Percentiles rank a stretch among this genome's conserved stretches.
phyloP scores from a whole-genome alignment of 2,329 filamentous ascomycete genomes.

The Dothideomycetidae sp. region DNA sequence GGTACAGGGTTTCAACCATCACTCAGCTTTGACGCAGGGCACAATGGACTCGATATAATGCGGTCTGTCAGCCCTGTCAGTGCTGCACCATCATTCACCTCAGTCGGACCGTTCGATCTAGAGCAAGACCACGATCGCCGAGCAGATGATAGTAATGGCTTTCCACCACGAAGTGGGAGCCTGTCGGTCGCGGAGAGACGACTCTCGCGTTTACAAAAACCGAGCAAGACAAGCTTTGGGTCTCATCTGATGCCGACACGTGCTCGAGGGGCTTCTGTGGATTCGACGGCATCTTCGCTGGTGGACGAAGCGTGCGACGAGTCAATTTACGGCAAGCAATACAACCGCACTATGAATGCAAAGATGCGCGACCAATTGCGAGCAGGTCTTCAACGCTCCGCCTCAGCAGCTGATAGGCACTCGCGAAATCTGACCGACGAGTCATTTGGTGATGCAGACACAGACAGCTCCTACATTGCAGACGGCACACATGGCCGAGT shows the following conservation, averaged over 20 bases:
- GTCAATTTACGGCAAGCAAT: slow-evolving; percentile 7
- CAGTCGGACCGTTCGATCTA: slow-evolving; percentile 5
- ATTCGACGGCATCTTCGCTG: slow-evolving; percentile 12
- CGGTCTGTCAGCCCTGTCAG: slow-evolving; percentile 6
- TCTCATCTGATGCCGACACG: slow-evolving; percentile 15
- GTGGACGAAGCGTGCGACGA: slow-evolving; percentile 14
- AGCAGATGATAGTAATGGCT: slow-evolving; percentile 1
- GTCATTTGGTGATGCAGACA: slow-evolving; percentile 8
- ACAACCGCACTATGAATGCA: slow-evolving; percentile 12
- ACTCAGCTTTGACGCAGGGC: slow-evolving; percentile 9
- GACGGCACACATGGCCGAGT: slow-evolving; percentile 7
- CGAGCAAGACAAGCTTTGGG: slow-evolving; percentile 15
- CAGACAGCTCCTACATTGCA: slow-evolving; percentile 8
- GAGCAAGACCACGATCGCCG: slow-evolving; percentile 2
- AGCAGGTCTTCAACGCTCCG: slow-evolving; percentile 5
- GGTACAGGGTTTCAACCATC: slow-evolving; percentile 15
- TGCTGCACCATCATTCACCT: slow-evolving; percentile 2
- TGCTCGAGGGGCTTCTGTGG: slow-evolving; percentile 12
- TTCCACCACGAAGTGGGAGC: slow-evolving; percentile 1
- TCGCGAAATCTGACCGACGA: slow-evolving; percentile 8
- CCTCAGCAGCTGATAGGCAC: slow-evolving; percentile 4
- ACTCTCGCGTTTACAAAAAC: slow-evolving; percentile 14
- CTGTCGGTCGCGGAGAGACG: slow-evolving; percentile 3
- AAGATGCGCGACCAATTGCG: slow-evolving; percentile 12
- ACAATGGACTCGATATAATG: slow-evolving; percentile 2